Conservation (phyloP, 805 yeast genomes). For the Candida insectalens region DNA sequence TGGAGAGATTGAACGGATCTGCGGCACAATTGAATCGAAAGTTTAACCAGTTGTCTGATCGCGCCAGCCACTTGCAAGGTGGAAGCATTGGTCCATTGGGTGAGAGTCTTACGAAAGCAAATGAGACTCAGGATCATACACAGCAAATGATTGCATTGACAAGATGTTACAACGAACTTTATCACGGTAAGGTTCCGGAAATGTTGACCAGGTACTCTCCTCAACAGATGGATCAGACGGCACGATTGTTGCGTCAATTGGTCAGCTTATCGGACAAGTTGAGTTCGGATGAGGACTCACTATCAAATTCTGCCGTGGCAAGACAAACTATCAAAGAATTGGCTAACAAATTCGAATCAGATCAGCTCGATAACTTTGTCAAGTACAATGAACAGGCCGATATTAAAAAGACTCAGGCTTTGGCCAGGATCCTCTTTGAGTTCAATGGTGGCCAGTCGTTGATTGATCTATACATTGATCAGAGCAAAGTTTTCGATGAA, state of each 20-base stretch:
- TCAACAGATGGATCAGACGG: slow-evolving; percentile 19
- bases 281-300: slow-evolving; percentile 32
- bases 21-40: slow-evolving; percentile 33
- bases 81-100: slow-evolving; percentile 61
- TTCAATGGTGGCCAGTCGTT: slow-evolving; percentile 83
- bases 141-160: slow-evolving; percentile 63
- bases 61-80: slow-evolving; percentile 43
- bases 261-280: slow-evolving; percentile 57
- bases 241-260: slow-evolving; percentile 57
- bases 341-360: slow-evolving; percentile 69
- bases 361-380: slow-evolving; percentile 60
- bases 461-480: slow-evolving; percentile 71
- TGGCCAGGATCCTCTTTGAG: slow-evolving; percentile 63
- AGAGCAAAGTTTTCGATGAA: slow-evolving; percentile 57
- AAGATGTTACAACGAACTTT: slow-evolving; percentile 68
- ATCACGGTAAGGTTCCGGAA: slow-evolving; percentile 37
- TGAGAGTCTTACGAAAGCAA: slow-evolving; percentile 53
- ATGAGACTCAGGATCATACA: slow-evolving; percentile 67
- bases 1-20: slow-evolving; percentile 39
- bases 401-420: slow-evolving; percentile 61
- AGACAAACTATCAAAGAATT: slow-evolving; percentile 49
- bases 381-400: slow-evolving; percentile 54
- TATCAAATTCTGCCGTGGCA: slow-evolving; percentile 30
- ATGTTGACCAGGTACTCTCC: slow-evolving; percentile 50
- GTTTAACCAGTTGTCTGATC: slow-evolving; percentile 40